These are phyloP conservation scores for Plantago ovata DNA, from an alignment of 257 asterid genomes.

Conservation along the genomic window DNA sequence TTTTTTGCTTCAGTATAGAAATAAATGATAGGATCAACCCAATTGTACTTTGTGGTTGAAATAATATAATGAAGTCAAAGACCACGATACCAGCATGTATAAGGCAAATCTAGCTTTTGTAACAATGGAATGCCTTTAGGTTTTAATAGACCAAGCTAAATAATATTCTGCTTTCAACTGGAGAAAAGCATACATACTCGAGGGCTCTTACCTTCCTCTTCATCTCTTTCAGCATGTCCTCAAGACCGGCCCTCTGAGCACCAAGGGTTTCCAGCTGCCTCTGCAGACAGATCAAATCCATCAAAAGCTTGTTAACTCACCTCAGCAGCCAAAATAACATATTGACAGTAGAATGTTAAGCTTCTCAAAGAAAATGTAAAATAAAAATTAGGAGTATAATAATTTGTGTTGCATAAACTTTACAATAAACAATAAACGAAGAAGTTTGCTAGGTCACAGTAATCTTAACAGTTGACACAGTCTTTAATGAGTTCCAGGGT, in stretches of 20 bases:
- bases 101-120: slow-evolving; percentile 5
- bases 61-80: background rate
- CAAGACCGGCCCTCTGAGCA: slow-evolving; percentile 96
- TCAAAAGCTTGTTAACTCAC: slow-evolving; percentile 16
- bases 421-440: background rate
- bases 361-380: no score
- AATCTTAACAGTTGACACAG: no score
- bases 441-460: background rate
- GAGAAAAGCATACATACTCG: no score
- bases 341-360: background rate
- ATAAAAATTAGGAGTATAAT: no score
- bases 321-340: slow-evolving; percentile 3
- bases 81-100: background rate
- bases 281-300: slow-evolving; percentile 41
- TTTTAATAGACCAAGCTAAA: slow-evolving; percentile 12
- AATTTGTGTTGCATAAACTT: no score
- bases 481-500: no score
- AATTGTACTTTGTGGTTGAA: slow-evolving; percentile 8
- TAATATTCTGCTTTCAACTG: slow-evolving; percentile 11
- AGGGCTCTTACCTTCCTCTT: slow-evolving; percentile 96
- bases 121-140: slow-evolving; percentile 6
- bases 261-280: slow-evolving; percentile 96
- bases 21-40: background rate
- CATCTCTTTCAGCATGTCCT: slow-evolving; percentile 99
- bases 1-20: slow-evolving; percentile 3